A percentile compares a stretch with the other conserved stretches of the same genome.
Conservation (phyloP, 192 early-diverging fungal species). For the Geranomyces variabilis region DNA sequence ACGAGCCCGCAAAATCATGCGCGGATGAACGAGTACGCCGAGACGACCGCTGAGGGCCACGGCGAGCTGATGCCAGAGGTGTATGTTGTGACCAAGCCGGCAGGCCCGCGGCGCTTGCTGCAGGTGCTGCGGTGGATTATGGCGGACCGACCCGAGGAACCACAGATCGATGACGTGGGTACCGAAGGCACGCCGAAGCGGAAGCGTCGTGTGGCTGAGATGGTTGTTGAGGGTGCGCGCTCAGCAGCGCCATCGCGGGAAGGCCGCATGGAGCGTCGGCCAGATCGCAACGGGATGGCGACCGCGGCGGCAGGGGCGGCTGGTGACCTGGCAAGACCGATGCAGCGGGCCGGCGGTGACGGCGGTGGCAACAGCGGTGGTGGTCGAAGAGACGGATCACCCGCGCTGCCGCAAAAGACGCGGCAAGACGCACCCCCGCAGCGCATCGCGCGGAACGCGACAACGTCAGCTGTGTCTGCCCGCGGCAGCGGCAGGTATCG, state of each 20-base stretch:
- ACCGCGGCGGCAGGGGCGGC: too few relatives aligned
- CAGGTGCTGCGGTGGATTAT: constrained; percentile 29
- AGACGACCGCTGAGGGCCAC: constrained; percentile 23
- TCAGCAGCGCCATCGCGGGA: not conserved
- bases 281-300: not conserved
- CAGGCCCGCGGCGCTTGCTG: constrained; percentile 27
- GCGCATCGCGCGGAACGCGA: too few relatives aligned
- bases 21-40: constrained; percentile 33
- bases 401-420: not conserved
- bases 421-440: too few relatives aligned
- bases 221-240: not conserved
- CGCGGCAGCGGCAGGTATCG: too few relatives aligned
- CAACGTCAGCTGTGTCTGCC: too few relatives aligned
- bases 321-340: not conserved
- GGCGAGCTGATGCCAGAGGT: constrained; percentile 34
- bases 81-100: constrained; percentile 32
- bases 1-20: constrained; percentile 36
- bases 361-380: not conserved
- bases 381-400: not conserved
- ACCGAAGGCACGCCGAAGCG: not conserved
- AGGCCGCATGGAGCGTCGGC: not conserved
- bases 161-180: constrained; percentile 7
- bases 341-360: not conserved
- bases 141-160: constrained; percentile 23
- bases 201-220: not conserved